phyloP scores from a whole-genome alignment of 768 basidiomycete species.

The Hypholoma sublateritium region DNA sequence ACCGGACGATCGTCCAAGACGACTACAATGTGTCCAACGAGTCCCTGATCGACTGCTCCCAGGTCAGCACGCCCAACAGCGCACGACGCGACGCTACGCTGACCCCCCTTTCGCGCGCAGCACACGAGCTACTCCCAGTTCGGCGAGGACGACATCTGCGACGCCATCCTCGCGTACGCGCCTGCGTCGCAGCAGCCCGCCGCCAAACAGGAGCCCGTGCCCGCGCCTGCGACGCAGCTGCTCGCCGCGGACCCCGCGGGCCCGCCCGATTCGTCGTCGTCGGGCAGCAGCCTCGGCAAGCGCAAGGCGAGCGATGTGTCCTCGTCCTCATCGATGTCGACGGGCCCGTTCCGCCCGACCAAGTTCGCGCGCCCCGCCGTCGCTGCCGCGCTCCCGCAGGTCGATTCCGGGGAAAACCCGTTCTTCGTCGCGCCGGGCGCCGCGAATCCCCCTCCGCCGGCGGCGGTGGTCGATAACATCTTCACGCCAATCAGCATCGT shows the following conservation, averaged over 20 bases:
- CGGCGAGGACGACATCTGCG: constrained; percentile 23
- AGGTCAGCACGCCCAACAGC: constrained; percentile 4
- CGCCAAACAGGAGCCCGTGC: too few species aligned
- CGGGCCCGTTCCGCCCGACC: constrained; percentile 15
- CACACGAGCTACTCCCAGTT: constrained; percentile 24
- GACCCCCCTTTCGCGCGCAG: constrained; percentile 6
- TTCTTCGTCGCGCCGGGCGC: constrained; percentile 9
- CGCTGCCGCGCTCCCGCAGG: not conserved
- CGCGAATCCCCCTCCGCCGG: not conserved
- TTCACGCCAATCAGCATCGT: constrained; percentile 17
- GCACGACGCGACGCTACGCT: not conserved
- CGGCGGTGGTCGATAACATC: constrained; percentile 5
- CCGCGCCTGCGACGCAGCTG: constrained; percentile 11
- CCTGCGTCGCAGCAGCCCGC: constrained; percentile 9
- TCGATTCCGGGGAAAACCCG: constrained; percentile 15
- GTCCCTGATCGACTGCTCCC: constrained; percentile 10
- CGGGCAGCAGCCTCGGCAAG: constrained; percentile 25
- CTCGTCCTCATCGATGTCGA: constrained; percentile 17
- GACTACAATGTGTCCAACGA: constrained; percentile 8
- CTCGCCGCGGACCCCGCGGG: constrained; percentile 2
- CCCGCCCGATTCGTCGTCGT: constrained; percentile 21
- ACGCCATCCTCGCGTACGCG: constrained; percentile 14
- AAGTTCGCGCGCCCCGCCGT: constrained; percentile 21
- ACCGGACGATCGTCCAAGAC: not conserved
- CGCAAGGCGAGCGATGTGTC: constrained; percentile 24